Base-by-base conservation (phyloP, 2,329 filamentous ascomycete genomes). In the Erysiphe pulchra region DNA sequence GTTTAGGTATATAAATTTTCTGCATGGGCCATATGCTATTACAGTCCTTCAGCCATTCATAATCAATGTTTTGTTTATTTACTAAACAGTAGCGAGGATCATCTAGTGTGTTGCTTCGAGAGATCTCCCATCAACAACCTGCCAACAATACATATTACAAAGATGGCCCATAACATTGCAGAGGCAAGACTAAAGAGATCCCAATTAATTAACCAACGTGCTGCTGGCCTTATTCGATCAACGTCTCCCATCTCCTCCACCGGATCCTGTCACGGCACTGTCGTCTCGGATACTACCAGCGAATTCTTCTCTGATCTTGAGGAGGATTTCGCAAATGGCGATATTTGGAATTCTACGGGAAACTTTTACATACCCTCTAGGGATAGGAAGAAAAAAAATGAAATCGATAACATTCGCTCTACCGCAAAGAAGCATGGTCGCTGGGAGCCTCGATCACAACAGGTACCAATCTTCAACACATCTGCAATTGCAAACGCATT, bases 401-500 rank as follows among this genome's bases (percentile, higher is more conserved):
- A 43, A 12, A 32, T 14, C 11, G 17, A 43, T n/a, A 43, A 43
- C n/a, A 43, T 43, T 16, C 41, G 41, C 14, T 40, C 34, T 14
- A 40, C 33, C 7, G 53, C 57, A 18, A 56, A 56, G 49, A 60
- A 58, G 49, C 57, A 55, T 46, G 49, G 52, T 46, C 54, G 53
- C 45, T 57, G 53, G 53, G 46, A 48, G 44, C 50, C 50, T 43
- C 54, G 53, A 32, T 54, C 59, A 39, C n/a, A 51, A 33, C 18
- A 49, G 8, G 61, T 66, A 31, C 63, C 61, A 48, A 59, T 58
- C 31, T 63, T 68, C 45, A 56, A 54, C 43, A 54, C 52, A 3
- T 67, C 65, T 10, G 63, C 62, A 12, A 56, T 68, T 36, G 61
- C 62, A 41, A 58, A 58, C 45, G 62, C 62, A 17, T 66, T 69